phyloP scores from a whole-genome alignment of 164 flowering plant genomes.

The Nymphaea thermarum region DNA sequence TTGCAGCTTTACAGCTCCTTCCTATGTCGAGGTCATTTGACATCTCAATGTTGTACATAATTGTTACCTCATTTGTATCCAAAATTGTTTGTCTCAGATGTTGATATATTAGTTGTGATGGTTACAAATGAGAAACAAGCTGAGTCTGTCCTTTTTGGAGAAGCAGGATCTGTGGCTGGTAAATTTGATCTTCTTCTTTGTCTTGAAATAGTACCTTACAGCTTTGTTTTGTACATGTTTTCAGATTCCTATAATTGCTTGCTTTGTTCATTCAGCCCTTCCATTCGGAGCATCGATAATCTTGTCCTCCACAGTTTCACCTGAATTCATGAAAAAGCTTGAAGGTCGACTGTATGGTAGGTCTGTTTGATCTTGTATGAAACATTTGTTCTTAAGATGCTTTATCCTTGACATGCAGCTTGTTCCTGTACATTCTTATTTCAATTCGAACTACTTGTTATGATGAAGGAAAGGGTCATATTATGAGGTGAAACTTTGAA shows the following conservation, averaged over 20 bases:
- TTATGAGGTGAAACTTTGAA: too few species aligned
- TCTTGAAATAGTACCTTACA: background rate
- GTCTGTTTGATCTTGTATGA: slow-evolving; percentile 6
- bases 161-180: slow-evolving; percentile 78
- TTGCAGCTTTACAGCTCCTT: too few species aligned
- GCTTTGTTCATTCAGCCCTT: slow-evolving; percentile 42
- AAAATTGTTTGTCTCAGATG: slow-evolving; percentile 33
- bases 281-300: slow-evolving; percentile 76
- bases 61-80: too few species aligned
- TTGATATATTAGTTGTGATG: slow-evolving; percentile 80
- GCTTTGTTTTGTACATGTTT: background rate
- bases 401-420: too few species aligned
- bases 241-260: slow-evolving; percentile 1
- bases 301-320: slow-evolving; percentile 93
- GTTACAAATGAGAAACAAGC: slow-evolving; percentile 96
- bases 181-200: slow-evolving; percentile 4
- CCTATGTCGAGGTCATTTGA: too few species aligned
- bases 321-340: slow-evolving; percentile 59
- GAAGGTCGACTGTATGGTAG: slow-evolving; percentile 58
- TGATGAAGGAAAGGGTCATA: too few species aligned
- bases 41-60: too few species aligned
- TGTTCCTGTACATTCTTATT: too few species aligned
- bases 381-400: too few species aligned
- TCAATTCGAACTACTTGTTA: too few species aligned
- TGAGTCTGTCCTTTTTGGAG: slow-evolving; percentile 77